Percentiles rank a stretch among this genome's conserved stretches.
phyloP scores from a whole-genome alignment of 345 rosid genomes.

The Brassica cretica region DNA sequence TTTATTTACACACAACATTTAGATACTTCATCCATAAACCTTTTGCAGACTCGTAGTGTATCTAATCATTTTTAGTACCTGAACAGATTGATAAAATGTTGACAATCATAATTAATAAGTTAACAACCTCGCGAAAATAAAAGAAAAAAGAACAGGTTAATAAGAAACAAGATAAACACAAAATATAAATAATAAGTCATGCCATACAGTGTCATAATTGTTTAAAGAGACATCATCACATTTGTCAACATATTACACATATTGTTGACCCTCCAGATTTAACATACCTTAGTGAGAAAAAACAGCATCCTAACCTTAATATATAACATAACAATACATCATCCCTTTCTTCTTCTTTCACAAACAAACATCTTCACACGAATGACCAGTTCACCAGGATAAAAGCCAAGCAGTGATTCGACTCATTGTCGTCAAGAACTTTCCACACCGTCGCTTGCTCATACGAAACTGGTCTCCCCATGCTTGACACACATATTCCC shows the following conservation, averaged over 20 bases:
- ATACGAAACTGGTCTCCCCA: slow-evolving; percentile 89
- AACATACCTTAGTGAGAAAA: not conserved
- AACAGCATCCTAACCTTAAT: slow-evolving; percentile 28
- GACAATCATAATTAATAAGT: not conserved
- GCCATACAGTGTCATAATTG: slow-evolving; percentile 7
- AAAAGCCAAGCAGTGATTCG: slow-evolving; percentile 79
- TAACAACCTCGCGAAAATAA: not conserved
- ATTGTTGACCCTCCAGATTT: slow-evolving; percentile 5
- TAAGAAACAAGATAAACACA: slow-evolving; percentile 17
- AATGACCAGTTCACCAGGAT: slow-evolving; percentile 89
- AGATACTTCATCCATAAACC: not conserved
- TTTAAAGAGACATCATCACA: slow-evolving; percentile 10
- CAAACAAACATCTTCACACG: slow-evolving; percentile 38
- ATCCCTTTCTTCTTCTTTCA: slow-evolving; percentile 24
- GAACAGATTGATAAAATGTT: not conserved
- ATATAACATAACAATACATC: slow-evolving; percentile 21
- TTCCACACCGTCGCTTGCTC: slow-evolving; percentile 92
- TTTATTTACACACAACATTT: not conserved
- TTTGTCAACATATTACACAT: slow-evolving; percentile 8
- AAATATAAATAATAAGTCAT: slow-evolving; percentile 2
- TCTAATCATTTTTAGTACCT: not conserved
- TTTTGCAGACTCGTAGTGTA: not conserved
- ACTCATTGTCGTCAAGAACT: slow-evolving; percentile 71
- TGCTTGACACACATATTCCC: slow-evolving; percentile 83
- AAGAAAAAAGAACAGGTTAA: not conserved